A percentile compares a stretch with the other conserved stretches of the same genome.
phyloP scores from a whole-genome alignment of 208 protist species.

The Leishmania guyanensis region DNA sequence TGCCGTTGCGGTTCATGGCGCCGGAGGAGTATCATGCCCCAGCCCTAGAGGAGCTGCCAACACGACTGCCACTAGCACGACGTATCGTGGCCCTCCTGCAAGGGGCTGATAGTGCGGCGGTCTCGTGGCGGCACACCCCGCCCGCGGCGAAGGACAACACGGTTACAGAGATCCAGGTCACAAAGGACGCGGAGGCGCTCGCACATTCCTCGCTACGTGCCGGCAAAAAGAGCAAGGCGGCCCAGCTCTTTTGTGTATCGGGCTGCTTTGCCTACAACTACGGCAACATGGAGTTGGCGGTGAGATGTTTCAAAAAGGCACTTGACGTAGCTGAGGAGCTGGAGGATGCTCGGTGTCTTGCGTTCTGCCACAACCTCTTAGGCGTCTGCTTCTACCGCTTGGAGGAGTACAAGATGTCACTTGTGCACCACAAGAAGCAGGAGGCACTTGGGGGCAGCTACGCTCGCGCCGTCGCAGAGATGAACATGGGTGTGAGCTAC shows the following conservation, averaged over 20 bases:
- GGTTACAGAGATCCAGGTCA: constrained; percentile 43
- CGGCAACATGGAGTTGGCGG: constrained; percentile 75
- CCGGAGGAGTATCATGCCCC: constrained; percentile 78
- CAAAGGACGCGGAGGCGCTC: constrained; percentile 70
- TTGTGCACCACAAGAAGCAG: constrained; percentile 87
- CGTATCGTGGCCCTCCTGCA: constrained; percentile 78
- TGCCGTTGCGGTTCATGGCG: constrained; percentile 75
- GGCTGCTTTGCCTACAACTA: constrained; percentile 86
- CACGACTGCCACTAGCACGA: constrained; percentile 53
- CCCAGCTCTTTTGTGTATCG: constrained; percentile 51
- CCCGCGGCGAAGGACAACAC: constrained; percentile 17
- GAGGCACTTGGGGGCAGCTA: constrained; percentile 80
- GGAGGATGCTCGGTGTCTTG: constrained; percentile 56
- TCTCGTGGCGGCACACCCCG: constrained; percentile 41
- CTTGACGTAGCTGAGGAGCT: constrained; percentile 58
- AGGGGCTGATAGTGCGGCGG: constrained; percentile 54
- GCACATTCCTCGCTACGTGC: constrained; percentile 59
- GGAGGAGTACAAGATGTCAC: constrained; percentile 68
- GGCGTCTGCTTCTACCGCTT: constrained; percentile 79
- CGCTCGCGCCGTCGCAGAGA: constrained; percentile 75
- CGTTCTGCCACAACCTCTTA: constrained; percentile 88
- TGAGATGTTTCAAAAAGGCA: constrained; percentile 53
- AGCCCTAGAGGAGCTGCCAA: constrained; percentile 67
- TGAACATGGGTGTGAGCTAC: constrained; percentile 89
- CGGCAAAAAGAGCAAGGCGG: constrained; percentile 53